These are phyloP conservation scores for Raddia guianensis DNA, from an alignment of 176 grass and related monocot genomes.

Conservation along the genomic window DNA sequence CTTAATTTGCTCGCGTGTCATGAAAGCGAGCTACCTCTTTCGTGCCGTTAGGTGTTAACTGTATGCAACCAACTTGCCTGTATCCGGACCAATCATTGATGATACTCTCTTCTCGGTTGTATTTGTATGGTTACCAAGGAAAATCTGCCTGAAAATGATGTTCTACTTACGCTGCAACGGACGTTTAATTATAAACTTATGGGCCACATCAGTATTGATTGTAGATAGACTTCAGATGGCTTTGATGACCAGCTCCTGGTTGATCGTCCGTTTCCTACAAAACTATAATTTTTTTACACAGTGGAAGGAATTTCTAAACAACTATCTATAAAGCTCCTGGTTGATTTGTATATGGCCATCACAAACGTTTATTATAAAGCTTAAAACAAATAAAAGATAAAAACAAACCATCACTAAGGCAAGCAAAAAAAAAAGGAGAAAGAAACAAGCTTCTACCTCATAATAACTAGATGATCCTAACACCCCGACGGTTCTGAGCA, in stretches of 20 bases:
- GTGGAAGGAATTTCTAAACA: too few species aligned
- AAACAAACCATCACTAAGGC: too few species aligned
- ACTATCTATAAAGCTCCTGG: too few species aligned
- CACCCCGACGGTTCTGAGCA: too few species aligned
- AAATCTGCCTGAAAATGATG: conserved; percentile 4
- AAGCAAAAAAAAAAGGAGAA: too few species aligned
- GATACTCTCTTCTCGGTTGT: neutral
- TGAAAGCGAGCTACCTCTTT: neutral
- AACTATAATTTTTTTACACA: too few species aligned
- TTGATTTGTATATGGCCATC: too few species aligned
- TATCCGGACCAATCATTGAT: neutral
- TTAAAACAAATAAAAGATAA: too few species aligned
- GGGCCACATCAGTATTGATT: neutral
- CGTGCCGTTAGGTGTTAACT: neutral
- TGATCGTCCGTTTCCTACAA: too few species aligned
- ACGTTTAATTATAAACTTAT: neutral
- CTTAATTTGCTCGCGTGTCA: conserved; percentile 5
- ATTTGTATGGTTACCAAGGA: neutral
- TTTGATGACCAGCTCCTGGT: neutral
- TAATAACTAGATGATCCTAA: too few species aligned
- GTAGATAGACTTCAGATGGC: neutral
- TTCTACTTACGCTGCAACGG: neutral
- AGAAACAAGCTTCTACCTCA: too few species aligned
- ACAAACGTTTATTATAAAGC: too few species aligned
- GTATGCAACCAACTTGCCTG: neutral